phyloP scores from a whole-genome alignment of 2,329 filamentous ascomycete species.

The Nigrospora oryzae region DNA sequence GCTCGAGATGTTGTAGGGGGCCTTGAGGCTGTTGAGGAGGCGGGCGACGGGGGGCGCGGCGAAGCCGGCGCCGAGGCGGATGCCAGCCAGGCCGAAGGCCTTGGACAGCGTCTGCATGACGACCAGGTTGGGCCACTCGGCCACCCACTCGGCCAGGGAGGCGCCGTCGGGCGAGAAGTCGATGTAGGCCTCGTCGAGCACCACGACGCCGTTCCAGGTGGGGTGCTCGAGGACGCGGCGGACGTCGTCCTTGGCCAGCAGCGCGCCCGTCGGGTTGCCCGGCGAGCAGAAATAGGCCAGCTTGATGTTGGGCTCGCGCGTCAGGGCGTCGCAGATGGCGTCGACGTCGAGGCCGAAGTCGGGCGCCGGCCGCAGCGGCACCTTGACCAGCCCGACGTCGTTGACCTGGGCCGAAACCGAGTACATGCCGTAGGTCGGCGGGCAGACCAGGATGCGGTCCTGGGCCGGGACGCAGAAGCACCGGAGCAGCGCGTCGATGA shows the following conservation, averaged over 20 bases:
- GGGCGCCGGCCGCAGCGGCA: slow-evolving; percentile 69
- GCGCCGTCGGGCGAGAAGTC: slow-evolving; percentile 78
- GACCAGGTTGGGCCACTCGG: slow-evolving; percentile 88
- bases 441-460: slow-evolving; percentile 90
- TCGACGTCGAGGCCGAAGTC: slow-evolving; percentile 66
- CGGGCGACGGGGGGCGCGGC: slow-evolving; percentile 63
- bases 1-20: slow-evolving; percentile 90
- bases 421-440: slow-evolving; percentile 99
- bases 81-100: slow-evolving; percentile 90
- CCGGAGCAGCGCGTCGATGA: slow-evolving; percentile 86
- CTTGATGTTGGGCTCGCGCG: slow-evolving; percentile 60
- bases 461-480: slow-evolving; percentile 84
- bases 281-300: slow-evolving; percentile 89
- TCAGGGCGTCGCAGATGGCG: slow-evolving; percentile 58
- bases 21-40: slow-evolving; percentile 86
- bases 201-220: slow-evolving; percentile 89
- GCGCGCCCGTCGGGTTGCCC: slow-evolving; percentile 82
- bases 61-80: slow-evolving; percentile 83
- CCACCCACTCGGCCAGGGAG: slow-evolving; percentile 84
- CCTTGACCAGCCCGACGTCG: slow-evolving; percentile 75
- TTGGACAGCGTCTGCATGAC: slow-evolving; percentile 99
- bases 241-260: slow-evolving; percentile 70
- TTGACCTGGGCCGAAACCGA: slow-evolving; percentile 89
- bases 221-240: slow-evolving; percentile 69
- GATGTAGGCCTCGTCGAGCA: slow-evolving; percentile 87